Base-by-base conservation (phyloP, 139 green algal genomes). In the Pleodorina starrii region DNA sequence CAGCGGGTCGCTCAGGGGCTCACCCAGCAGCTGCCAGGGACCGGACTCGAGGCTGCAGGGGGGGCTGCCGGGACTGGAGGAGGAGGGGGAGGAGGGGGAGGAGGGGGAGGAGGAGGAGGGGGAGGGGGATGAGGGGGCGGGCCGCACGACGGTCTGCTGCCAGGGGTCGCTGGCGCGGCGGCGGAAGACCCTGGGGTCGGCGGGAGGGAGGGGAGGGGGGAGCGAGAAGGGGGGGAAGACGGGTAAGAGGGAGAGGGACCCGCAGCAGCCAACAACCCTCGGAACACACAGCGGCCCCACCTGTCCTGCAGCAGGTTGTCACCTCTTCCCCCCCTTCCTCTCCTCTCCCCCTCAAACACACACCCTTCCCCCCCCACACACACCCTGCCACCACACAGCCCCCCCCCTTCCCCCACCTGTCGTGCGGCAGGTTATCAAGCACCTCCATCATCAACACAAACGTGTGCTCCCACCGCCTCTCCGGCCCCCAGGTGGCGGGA, bases 391-490 rank as follows among this genome's bases (percentile, higher is more conserved):
- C 54, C 21, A 66, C 54, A 60, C 50, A 17, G 14, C 50, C 50
- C 17, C 50, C 14, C 50, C 50, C 50, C 50, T 14, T 17, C 50
- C 50, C 54, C 54, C 7, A 66, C 92, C 91, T 94, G 88, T 96
- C 94, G 84, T 96, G 94, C 9, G 94, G 92, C 63, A 98, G 84
- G 92, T 99, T 99, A 92, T 99, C 97, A 80, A 98, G 91, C 76
- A 99, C 96, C 93, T 99, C 96, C 89, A 95, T 95, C 79, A 90
- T 92, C 21, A 97, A 66, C 35, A 98, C 90, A 68, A 94, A 96
- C 48, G 60, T 91, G 68, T 95, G 92, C 51, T 88, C 29, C 72
- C 48, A 91, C 6, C 90, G 71, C 11, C 51, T 66, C 46, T 69
- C 54, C 29, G 29, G 3, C 10, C 80, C 87, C 95, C 95, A 97